A percentile compares a stretch with the other conserved stretches of the same genome.
Conservation (phyloP, 176 grass and related monocot genomes). For the Hsuehochloa calcarea region DNA sequence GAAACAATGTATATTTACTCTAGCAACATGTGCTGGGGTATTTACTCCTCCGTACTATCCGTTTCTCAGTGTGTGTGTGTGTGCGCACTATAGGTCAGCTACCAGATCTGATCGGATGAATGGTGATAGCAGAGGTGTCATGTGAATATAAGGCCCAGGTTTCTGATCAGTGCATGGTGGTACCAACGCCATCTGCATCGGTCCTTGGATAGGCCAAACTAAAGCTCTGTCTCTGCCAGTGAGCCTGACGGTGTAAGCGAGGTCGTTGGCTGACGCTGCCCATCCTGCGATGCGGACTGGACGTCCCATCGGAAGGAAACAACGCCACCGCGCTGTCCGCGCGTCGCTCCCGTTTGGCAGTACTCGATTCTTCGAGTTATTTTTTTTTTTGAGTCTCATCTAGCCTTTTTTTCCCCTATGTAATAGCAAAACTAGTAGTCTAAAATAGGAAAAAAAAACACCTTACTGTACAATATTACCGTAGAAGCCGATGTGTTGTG, state of each 20-base stretch:
- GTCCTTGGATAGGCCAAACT: neutral
- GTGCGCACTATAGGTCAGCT: neutral
- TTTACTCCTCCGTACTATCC: too few relatives aligned
- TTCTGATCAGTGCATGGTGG: neutral
- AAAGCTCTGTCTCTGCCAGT: too few relatives aligned
- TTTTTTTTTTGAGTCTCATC: too few relatives aligned
- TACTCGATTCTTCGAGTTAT: neutral
- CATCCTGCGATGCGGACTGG: neutral
- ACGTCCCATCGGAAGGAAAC: neutral
- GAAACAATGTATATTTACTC: too few relatives aligned
- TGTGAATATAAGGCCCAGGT: neutral
- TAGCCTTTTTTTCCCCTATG: too few relatives aligned
- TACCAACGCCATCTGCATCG: neutral
- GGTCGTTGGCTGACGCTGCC: neutral
- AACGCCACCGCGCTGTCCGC: neutral
- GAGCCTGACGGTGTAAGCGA: too few relatives aligned
- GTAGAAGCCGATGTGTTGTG: too few relatives aligned
- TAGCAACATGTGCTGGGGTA: too few relatives aligned
- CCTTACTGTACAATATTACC: too few relatives aligned
- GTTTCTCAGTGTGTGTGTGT: too few relatives aligned
- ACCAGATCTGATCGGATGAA: conserved; percentile 1
- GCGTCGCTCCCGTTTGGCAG: neutral
- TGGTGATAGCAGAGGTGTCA: neutral
- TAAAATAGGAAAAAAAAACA: too few relatives aligned
- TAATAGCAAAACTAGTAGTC: too few relatives aligned